Conservation (phyloP, 306 rosid species). For the Castanea sativa region DNA sequence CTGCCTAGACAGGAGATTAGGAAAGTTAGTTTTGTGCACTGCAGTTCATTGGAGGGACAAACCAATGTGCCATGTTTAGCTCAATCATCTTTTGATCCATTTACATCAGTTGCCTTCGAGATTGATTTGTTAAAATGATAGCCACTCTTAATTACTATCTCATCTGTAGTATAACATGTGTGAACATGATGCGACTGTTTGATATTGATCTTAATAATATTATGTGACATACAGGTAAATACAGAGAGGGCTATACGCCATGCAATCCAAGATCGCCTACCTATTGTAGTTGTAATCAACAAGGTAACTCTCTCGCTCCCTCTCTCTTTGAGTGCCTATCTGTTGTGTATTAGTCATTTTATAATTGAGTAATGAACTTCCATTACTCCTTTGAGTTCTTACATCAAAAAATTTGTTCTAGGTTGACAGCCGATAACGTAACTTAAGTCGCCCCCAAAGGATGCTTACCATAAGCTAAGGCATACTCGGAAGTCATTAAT, state of each 20-base stretch:
- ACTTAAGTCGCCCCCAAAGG: too few species aligned
- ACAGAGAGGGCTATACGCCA: slow-evolving; percentile 98
- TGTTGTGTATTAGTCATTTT: too few species aligned
- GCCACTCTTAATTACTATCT: neutral
- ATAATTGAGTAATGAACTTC: too few species aligned
- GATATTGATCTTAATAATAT: slow-evolving; percentile 12
- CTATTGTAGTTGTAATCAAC: too few species aligned
- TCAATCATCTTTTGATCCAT: neutral
- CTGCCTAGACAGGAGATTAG: neutral
- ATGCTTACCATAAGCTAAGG: too few species aligned
- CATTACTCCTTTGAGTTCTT: too few species aligned
- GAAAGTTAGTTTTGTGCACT: neutral
- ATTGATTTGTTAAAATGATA: neutral
- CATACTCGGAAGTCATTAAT: too few species aligned
- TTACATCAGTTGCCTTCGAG: neutral
- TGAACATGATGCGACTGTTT: slow-evolving; percentile 1
- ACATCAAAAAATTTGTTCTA: too few species aligned
- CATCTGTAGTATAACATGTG: neutral
- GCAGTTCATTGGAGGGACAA: neutral
- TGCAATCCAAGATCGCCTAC: slow-evolving; percentile 88
- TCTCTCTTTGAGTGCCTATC: too few species aligned
- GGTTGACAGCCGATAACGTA: too few species aligned
- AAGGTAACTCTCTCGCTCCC: too few species aligned
- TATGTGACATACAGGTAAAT: slow-evolving; percentile 60
- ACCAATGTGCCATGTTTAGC: neutral